Percentiles rank a stretch among this genome's conserved stretches.
Evolutionary conservation across 78 protist genomes (phyloP).

Genomic region (Corallochytrium limacisporum): DNA sequence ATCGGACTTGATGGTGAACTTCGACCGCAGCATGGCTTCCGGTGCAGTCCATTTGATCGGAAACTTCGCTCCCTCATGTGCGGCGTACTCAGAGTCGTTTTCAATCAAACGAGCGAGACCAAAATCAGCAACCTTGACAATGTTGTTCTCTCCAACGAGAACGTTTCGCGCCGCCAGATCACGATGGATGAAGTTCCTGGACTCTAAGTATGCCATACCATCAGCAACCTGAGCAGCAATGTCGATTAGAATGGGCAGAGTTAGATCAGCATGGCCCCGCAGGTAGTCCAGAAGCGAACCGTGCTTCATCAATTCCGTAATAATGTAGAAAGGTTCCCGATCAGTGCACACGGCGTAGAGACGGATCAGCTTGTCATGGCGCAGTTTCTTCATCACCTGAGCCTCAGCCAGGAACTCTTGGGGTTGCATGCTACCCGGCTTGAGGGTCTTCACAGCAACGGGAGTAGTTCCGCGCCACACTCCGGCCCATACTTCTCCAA

Average conservation of each 20-base stretch:
- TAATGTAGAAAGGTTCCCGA: conserved; percentile 19
- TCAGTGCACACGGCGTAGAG: conserved; percentile 34
- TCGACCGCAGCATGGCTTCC: conserved; percentile 11
- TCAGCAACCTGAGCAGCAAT: conserved; percentile 21
- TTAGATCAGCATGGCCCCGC: neutral
- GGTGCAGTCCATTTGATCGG: conserved; percentile 48
- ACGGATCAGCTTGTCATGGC: conserved; percentile 18
- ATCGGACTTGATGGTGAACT: conserved; percentile 11
- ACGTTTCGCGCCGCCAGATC: conserved; percentile 40
- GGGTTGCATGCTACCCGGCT: conserved; percentile 8
- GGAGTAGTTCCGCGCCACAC: neutral
- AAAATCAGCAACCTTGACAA: conserved; percentile 29
- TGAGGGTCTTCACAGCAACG: conserved; percentile 27
- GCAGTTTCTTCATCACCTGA: conserved; percentile 16
- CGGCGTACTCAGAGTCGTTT: neutral
- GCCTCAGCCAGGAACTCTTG: conserved; percentile 28
- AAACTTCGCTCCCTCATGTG: conserved; percentile 29
- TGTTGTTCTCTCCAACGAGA: neutral
- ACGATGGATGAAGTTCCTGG: conserved; percentile 2
- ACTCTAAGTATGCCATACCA: conserved; percentile 31
- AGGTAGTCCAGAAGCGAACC: conserved; percentile 20
- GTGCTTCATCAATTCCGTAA: conserved; percentile 17
- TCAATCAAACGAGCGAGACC: conserved; percentile 20
- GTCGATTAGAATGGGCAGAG: conserved; percentile 3
- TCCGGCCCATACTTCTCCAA: conserved; percentile 28